Evolutionary conservation across 805 yeast species (phyloP), one percentile per base, ranked within the genome.

Genomic region (Dipodascus albidus): DNA sequence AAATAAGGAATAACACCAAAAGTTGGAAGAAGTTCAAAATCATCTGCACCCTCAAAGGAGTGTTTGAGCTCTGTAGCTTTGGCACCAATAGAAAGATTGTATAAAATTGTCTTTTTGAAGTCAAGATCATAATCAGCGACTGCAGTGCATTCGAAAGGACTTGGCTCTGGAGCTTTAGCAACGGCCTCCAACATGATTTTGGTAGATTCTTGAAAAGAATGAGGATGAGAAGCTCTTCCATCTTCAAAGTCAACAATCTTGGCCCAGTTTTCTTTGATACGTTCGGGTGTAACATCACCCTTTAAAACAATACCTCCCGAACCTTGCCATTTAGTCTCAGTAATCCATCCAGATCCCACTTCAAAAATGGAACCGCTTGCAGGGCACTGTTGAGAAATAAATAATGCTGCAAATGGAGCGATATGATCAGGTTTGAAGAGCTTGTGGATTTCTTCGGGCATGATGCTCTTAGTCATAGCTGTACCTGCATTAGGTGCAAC

Each of bases 401-500:
- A 77, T 61, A 84, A 75, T 17, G 88, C 87, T 59, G 88, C 80
- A 58, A 90, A 74, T 54, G 99, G 99, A 1, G 97, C 93, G 50
- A 91, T 96, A 68, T 81, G 87, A 52, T 82, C 79, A 3, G 97
- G 90, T 62, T 87, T 87, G 70, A 83, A 88, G 61, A 83, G 80
- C 70, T 87, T 87, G 61, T 83, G 78, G 69, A 91, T 95, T 57
- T 80, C 81, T 50, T 82, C 83, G 50, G 81, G 78, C 72, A 91
- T 86, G 50, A 91, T 82, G 3, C 96, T 85, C 64, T 80, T 79
- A 24, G 99, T 91, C 99, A 91, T 91, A 54, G 95, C 90, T 48
- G 99, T 91, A 65, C 91, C 97, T 24, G 98, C 98, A 67, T 91
- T 96, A 52, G 99, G 99, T 23, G 99, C 98, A 67, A 89, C 82